Conservation (phyloP, 371 early-diverging fungal genomes). For the Mucor lusitanicus region DNA sequence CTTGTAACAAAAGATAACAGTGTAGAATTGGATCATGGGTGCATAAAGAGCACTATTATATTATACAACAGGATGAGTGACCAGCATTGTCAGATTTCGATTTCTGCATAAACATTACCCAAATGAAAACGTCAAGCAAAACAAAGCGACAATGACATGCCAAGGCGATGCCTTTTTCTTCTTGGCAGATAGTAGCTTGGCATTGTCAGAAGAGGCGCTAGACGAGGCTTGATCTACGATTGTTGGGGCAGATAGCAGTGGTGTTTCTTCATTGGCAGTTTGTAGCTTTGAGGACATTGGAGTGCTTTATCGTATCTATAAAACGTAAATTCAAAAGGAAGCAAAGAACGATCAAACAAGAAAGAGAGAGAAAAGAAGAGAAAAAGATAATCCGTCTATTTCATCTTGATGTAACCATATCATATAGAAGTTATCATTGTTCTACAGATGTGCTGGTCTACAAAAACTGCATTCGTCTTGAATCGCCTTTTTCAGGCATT, state of each 20-base stretch:
- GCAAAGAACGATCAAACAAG: too few relatives aligned
- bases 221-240: background rate
- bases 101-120: conserved; percentile 22
- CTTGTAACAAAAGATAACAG: conserved; percentile 41
- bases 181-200: background rate
- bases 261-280: background rate
- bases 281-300: background rate
- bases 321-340: background rate
- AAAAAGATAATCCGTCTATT: background rate
- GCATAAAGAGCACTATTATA: conserved; percentile 39
- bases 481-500: background rate
- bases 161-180: conserved; percentile 22
- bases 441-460: background rate
- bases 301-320: background rate
- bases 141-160: conserved; percentile 26
- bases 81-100: background rate
- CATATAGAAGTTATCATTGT: background rate
- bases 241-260: background rate
- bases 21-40: conserved; percentile 36
- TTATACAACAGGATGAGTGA: too few relatives aligned
- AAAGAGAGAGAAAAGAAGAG: background rate
- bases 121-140: conserved; percentile 19
- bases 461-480: background rate
- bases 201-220: background rate
- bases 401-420: background rate